phyloP scores from a whole-genome alignment of 2,329 filamentous ascomycete genomes.

The Mycogone perniciosa region DNA sequence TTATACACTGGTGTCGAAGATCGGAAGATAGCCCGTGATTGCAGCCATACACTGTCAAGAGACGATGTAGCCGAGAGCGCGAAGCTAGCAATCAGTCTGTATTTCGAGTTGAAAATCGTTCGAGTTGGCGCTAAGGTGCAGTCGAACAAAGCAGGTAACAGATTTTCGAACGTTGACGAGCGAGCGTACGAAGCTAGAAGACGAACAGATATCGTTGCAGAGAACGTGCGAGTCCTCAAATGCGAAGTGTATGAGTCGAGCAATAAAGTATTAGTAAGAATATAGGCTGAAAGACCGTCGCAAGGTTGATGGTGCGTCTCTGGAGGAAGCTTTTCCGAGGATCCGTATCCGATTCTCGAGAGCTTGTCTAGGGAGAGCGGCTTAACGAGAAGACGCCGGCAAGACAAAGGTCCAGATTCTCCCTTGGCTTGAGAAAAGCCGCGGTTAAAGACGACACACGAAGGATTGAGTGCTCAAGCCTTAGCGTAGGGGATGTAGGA shows the following conservation, averaged over 20 bases:
- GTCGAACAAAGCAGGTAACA: conserved; percentile 4
- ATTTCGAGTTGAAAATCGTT: conserved; percentile 8
- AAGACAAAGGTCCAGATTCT: conserved; percentile 19
- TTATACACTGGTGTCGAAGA: conserved; percentile 2
- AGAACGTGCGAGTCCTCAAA: conserved; percentile 1
- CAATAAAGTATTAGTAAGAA: conserved; percentile 28
- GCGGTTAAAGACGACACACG: conserved; percentile 8
- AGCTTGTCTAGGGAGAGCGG: conserved; percentile 18
- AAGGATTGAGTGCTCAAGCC: background rate
- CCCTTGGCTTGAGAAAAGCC: no score
- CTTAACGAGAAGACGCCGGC: conserved; percentile 18
- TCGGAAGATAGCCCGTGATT: background rate
- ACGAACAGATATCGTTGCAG: conserved; percentile 11
- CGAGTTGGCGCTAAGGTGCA: conserved; percentile 3
- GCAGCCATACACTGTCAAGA: background rate
- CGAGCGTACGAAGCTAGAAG: conserved; percentile 11
- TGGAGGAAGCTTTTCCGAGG: conserved; percentile 21
- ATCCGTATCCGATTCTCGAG: conserved; percentile 25
- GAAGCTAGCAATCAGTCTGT: background rate
- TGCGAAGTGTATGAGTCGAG: conserved; percentile 15
- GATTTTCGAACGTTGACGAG: conserved; percentile 13
- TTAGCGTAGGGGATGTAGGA: background rate
- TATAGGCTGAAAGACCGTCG: conserved; percentile 28
- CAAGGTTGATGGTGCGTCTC: conserved; percentile 20
- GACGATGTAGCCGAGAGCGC: background rate